Evolutionary conservation across 2,329 filamentous ascomycete species (phyloP).

Genomic region (Fusarium sp.): DNA sequence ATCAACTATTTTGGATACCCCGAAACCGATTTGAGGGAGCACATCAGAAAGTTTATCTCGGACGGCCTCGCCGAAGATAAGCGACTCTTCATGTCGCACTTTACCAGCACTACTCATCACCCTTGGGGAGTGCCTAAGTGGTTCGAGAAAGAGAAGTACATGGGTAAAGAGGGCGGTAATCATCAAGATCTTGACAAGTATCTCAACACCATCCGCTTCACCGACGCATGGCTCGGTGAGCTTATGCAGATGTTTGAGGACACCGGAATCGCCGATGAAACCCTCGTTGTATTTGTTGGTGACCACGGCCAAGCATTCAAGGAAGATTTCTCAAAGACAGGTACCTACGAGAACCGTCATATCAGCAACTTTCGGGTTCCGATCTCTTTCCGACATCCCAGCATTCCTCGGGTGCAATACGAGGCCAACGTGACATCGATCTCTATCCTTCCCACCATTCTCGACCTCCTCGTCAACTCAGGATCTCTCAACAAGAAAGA

Average conservation of each 20-base stretch:
- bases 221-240: conserved; percentile 47
- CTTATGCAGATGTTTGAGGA: conserved; percentile 48
- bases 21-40: conserved; percentile 45
- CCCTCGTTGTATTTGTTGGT: conserved; percentile 47
- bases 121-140: conserved; percentile 42
- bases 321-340: conserved; percentile 45
- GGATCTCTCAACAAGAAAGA: conserved; percentile 43
- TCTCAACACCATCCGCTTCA: conserved; percentile 47
- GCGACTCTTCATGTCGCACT: conserved; percentile 49
- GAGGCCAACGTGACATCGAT: conserved; percentile 46
- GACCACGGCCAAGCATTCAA: conserved; percentile 50
- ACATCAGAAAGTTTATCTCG: conserved; percentile 46
- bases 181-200: conserved; percentile 48
- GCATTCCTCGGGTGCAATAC: conserved; percentile 45
- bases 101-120: conserved; percentile 51
- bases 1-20: conserved; percentile 50
- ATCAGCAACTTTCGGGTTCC: conserved; percentile 48
- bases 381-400: conserved; percentile 46
- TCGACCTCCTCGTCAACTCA: conserved; percentile 47
- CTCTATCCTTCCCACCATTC: conserved; percentile 48
- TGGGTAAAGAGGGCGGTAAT: conserved; percentile 36
- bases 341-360: conserved; percentile 48
- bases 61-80: conserved; percentile 46
- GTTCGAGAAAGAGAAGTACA: conserved; percentile 41
- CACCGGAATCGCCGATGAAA: conserved; percentile 47